Evolutionary conservation across 2,329 filamentous ascomycete species (phyloP), one percentile per base, ranked within the genome.

Genomic region (Laburnicola sp.): DNA sequence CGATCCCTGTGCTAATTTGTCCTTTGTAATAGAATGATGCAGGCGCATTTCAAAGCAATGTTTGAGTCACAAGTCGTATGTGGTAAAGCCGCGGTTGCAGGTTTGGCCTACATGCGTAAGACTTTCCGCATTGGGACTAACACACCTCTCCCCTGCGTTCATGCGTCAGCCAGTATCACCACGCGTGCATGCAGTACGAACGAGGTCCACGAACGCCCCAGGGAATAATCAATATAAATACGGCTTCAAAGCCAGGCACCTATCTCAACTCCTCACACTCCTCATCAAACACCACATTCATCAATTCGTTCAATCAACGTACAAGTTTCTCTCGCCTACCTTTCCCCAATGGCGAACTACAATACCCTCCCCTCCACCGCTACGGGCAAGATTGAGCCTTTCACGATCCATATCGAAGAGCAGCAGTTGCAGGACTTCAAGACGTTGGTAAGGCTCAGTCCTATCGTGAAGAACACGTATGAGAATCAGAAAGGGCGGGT

Each of bases 401-500:
- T 70, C 44, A 54, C 66, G 28, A 49, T 70, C 7, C 56, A 63
- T 25, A 36, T 70, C 23, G 48, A 57, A 6, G 65, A 71, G 9
- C 50, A 65, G 9, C 63, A 69, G 46, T 22, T 71, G 16, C 54
- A 64, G 16, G 63, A 69, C 4, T 58, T 72, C 30, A 66, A 70
- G 44, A 64, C 57, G 0, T 39, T 72, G 21, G 32, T 72, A 2
- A 54, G 50, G 7, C 37, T 71, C 6, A 63, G 60, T 32, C 69
- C 69, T 2, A 47, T 72, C 5, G 66, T 65, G 6, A 69, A 65
- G 35, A 55, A 66, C n/a, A 61, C 53, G 28, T 72, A 62, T 44
- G 66, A 68, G 53, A 71, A 66, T 43, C 47, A 48, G 41, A 53
- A 55, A 49, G 32, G 66, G 27, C 60, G 63, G 34, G 68, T 68